Base-by-base conservation (phyloP, 2,329 filamentous ascomycete genomes). In the Exophiala sideris region DNA sequence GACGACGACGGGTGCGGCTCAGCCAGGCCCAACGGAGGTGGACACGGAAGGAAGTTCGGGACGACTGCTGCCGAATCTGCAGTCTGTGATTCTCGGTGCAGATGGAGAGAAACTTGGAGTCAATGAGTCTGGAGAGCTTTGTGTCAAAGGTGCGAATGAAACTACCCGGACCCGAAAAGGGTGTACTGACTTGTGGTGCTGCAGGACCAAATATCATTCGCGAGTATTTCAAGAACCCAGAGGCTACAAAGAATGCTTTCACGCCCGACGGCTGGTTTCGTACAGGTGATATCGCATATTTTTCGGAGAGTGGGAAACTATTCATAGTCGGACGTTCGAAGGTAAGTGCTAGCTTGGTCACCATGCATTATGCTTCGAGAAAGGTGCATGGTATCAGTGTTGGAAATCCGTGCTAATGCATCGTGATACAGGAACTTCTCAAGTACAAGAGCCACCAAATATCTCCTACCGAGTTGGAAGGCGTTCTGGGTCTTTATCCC, bases 21-120 rank as follows among this genome's bases (percentile, higher is more conserved):
- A 60, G 33, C 50, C 49, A 9, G 42, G 67, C 9, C 73, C 71
- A 38, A 67, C 66, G 1, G 67, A 75, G 46, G 61, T 67, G 4
- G 75, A 76, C 42, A 64, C 66, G 9, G 71, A 72, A 4, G 76
- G 71, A 11, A 78, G 76, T 42, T 75, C 81, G 9, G 79, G 79
- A 5, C 65, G 71, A 3, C 63, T 72, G 2, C 54, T 79, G 7
- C 66, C 74, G 0, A 75, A 73, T 36, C 48, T 57, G 34, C 41
- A 61, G 36, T 50, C 58, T 18, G 71, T 70, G n/a, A 58, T 76
- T 39, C 41, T 73, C 3, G 65, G 69, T 6, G 58, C 60, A 4
- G 65, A 72, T 21, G 71, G 71, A 12, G 59, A 62, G 11, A 47
- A 65, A 10, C 62, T 71, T 4, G 55, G 54, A 1, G 56, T 59